A percentile compares a stretch with the other conserved stretches of the same genome.
phyloP scores from a whole-genome alignment of 495 filamentous ascomycete genomes.

The Melanomma pulvis-pyrius region DNA sequence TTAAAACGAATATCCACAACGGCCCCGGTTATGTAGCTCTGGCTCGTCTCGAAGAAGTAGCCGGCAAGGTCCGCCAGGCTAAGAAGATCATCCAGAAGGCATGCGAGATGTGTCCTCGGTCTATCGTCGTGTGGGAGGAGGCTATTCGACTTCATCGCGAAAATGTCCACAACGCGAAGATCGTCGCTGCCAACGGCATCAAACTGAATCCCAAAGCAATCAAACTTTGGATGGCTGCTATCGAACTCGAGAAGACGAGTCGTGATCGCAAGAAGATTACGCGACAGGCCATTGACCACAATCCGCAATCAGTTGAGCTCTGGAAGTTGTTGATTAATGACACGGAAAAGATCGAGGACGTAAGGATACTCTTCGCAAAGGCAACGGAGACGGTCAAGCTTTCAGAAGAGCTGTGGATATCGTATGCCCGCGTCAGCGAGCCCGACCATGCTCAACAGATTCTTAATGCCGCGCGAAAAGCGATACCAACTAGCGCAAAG shows the following conservation, averaged over 20 bases:
- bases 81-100: conserved; percentile 82
- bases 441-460: conserved; percentile 91
- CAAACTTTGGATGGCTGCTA: conserved; percentile 88
- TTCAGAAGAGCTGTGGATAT: conserved; percentile 93
- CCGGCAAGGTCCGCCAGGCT: conserved; percentile 85
- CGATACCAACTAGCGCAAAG: conserved; percentile 77
- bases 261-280: conserved; percentile 87
- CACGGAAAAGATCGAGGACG: conserved; percentile 85
- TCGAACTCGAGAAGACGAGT: conserved; percentile 82
- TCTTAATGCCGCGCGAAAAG: conserved; percentile 91
- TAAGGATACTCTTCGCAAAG: conserved; percentile 82
- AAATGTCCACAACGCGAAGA: conserved; percentile 86
- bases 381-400: conserved; percentile 92
- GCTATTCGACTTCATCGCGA: conserved; percentile 78
- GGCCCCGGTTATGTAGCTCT: conserved; percentile 96
- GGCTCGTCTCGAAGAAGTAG: conserved; percentile 87
- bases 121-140: conserved; percentile 93
- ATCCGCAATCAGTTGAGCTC: conserved; percentile 86
- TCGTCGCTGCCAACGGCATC: conserved; percentile 94
- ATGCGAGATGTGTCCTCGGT: conserved; percentile 87
- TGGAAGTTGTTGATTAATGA: conserved; percentile 99
- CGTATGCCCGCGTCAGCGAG: conserved; percentile 83
- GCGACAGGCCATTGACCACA: conserved; percentile 82
- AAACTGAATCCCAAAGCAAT: conserved; percentile 87
- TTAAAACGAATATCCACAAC: conserved; percentile 92